A percentile compares a stretch with the other conserved stretches of the same genome.
These are phyloP conservation scores for Zizania palustris DNA, from an alignment of 202 grass and related monocot species.

Conservation along the genomic window DNA sequence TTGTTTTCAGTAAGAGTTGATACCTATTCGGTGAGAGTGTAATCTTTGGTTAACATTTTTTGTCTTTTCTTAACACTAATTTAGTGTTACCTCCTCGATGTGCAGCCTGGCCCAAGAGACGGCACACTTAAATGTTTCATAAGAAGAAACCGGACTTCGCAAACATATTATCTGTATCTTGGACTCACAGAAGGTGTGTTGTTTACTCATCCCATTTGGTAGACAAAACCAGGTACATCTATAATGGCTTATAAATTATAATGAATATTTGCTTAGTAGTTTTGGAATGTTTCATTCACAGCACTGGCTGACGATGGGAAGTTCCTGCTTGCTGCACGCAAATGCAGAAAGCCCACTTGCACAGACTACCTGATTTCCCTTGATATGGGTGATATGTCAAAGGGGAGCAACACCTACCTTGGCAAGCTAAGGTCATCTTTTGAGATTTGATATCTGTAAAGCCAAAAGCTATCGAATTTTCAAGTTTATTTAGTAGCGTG, in stretches of 20 bases:
- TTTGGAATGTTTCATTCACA: constrained; percentile 43
- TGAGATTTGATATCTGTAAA: constrained; percentile 21
- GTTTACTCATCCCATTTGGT: constrained; percentile 1
- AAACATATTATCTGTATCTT: constrained; percentile 86
- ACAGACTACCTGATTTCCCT: constrained; percentile 93
- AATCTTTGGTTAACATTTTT: constrained; percentile 13
- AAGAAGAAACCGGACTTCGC: constrained; percentile 67
- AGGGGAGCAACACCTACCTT: constrained; percentile 76
- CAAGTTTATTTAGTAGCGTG: constrained; percentile 5
- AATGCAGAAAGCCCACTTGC: constrained; percentile 76
- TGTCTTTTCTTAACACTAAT: not conserved
- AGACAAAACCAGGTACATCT: not conserved
- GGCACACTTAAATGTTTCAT: constrained; percentile 89
- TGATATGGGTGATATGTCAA: constrained; percentile 72
- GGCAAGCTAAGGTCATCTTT: constrained; percentile 85
- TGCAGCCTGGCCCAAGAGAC: constrained; percentile 86
- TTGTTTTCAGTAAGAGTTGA: not conserved
- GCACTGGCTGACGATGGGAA: constrained; percentile 86
- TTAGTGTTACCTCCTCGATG: constrained; percentile 6
- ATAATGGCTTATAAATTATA: not conserved
- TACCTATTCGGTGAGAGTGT: not conserved
- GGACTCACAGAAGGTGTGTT: constrained; percentile 82
- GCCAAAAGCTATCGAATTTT: constrained; percentile 16
- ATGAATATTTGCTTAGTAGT: constrained; percentile 11
- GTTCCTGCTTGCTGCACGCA: constrained; percentile 88